Evolutionary conservation across 192 early-diverging fungal genomes (phyloP).

Genomic region (Coemansia sp.): DNA sequence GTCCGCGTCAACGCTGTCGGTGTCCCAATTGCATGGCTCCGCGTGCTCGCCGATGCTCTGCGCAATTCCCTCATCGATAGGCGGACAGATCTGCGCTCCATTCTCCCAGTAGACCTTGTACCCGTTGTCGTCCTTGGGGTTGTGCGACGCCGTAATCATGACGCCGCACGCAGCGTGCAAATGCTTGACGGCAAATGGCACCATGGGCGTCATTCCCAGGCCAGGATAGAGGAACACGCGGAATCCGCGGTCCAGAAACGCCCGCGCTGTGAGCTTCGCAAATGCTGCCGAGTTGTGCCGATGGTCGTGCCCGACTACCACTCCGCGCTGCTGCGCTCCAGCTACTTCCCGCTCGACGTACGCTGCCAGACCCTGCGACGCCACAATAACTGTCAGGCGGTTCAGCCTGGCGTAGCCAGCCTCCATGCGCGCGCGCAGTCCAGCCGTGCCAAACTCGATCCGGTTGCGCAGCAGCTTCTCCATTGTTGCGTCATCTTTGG

Average conservation of each 20-base stretch:
- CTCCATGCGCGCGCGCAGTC: conserved; percentile 88
- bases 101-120: conserved; percentile 89
- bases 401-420: conserved; percentile 93
- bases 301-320: conserved; percentile 93
- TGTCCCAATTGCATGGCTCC: conserved; percentile 56
- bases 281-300: conserved; percentile 81
- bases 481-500: conserved; percentile 15
- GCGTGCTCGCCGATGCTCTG: conserved; percentile 63
- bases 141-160: conserved; percentile 96
- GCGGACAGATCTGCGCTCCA: conserved; percentile 88
- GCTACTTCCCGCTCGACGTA: conserved; percentile 61
- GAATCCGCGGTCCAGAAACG: conserved; percentile 73
- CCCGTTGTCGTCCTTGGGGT: conserved; percentile 92
- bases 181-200: conserved; percentile 79
- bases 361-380: conserved; percentile 77
- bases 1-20: conserved; percentile 53
- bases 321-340: conserved; percentile 61
- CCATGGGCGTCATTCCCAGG: conserved; percentile 78
- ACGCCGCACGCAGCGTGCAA: conserved; percentile 74
- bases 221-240: conserved; percentile 72
- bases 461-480: conserved; percentile 36
- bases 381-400: conserved; percentile 87
- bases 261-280: conserved; percentile 76
- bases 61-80: conserved; percentile 78
- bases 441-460: conserved; percentile 85